Base-by-base conservation (phyloP, 2,329 filamentous ascomycete species). In the Alternaria ethzedia region DNA sequence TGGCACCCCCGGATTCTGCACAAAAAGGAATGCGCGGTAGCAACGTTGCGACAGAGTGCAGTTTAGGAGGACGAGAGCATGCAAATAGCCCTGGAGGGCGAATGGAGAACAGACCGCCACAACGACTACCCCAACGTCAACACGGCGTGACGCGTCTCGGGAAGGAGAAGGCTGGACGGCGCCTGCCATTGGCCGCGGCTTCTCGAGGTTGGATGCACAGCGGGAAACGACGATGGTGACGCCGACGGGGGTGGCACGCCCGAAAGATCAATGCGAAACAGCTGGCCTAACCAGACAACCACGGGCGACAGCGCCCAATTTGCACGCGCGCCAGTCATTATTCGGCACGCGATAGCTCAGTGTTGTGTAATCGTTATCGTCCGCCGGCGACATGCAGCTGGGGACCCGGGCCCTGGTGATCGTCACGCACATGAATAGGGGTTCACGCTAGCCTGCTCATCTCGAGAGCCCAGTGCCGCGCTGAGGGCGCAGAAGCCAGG, bases 381-480 rank as follows among this genome's bases (percentile, higher is more conserved):
- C 17, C 46, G 54, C n/a, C 45, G 46, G 36, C 54, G 54, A 54
- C 32, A 32, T 57, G 52, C 58, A 60, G 52, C 52, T 44, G 23
- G 23, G 52, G 15, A 43, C 15, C 52, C 11, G 52, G 52, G 30
- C 36, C 36, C 52, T 43, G 32, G 52, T 23, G 15, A 54, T 54
- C 52, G 30, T 28, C 36, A 54, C 13, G 51, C 28, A 57, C 26
- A 25, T 46, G 59, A 62, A 59, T 62, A 62, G 60, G 55, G 60
- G 55, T 47, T 59, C 49, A 15, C 55, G 47, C 49, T 62, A 62
- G 55, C 28, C 69, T 71, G 8, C 49, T 52, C 66, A 56, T 59
- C 66, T 32, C 63, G 28, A 63, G 51, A 43, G 26, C 46, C 46
- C 56, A 28, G 46, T 25, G 47, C 46, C 61, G 63, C 55, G 61